These are phyloP conservation scores for Trichoderma atrobrunneum DNA, from an alignment of 2,329 filamentous ascomycete genomes.

Conservation along the genomic window DNA sequence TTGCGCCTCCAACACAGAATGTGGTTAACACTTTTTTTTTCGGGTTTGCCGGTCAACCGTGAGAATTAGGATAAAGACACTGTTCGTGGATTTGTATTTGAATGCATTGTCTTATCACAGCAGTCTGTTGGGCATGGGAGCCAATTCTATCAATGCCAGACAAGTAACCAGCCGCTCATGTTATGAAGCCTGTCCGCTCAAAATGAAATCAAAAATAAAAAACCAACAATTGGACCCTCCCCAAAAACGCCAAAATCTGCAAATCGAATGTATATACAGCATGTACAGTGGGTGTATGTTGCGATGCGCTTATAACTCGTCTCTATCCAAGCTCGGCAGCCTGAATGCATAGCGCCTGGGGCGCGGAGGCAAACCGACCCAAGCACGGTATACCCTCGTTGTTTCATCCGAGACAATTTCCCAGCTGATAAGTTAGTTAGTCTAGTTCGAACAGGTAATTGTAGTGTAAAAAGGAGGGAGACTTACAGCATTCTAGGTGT, in stretches of 20 bases:
- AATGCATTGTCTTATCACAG: background rate
- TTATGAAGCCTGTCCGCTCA: background rate
- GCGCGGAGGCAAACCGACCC: slow-evolving; percentile 51
- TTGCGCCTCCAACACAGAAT: background rate
- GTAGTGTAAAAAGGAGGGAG: background rate
- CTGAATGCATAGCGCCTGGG: slow-evolving; percentile 48
- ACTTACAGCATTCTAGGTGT: slow-evolving; percentile 71
- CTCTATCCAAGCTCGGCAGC: slow-evolving; percentile 41
- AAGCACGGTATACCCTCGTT: slow-evolving; percentile 48
- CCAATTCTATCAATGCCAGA: background rate
- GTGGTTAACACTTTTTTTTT: background rate
- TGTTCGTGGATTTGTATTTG: background rate
- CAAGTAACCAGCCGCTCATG: background rate
- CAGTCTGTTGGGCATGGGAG: background rate
- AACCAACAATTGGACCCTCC: background rate
- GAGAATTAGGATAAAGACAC: background rate
- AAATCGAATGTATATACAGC: slow-evolving; percentile 11
- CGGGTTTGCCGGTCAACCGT: background rate
- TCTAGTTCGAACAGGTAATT: background rate
- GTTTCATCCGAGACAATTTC: slow-evolving; percentile 45
- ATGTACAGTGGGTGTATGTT: slow-evolving; percentile 1
- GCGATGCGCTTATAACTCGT: slow-evolving; percentile 45
- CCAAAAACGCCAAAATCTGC: slow-evolving; percentile 7
- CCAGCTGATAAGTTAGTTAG: slow-evolving; percentile 35
- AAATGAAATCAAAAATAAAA: background rate